Percentiles rank a stretch among this genome's conserved stretches.
These are phyloP conservation scores for Citropsis articulata DNA, from an alignment of 345 rosid species.

Conservation along the genomic window DNA sequence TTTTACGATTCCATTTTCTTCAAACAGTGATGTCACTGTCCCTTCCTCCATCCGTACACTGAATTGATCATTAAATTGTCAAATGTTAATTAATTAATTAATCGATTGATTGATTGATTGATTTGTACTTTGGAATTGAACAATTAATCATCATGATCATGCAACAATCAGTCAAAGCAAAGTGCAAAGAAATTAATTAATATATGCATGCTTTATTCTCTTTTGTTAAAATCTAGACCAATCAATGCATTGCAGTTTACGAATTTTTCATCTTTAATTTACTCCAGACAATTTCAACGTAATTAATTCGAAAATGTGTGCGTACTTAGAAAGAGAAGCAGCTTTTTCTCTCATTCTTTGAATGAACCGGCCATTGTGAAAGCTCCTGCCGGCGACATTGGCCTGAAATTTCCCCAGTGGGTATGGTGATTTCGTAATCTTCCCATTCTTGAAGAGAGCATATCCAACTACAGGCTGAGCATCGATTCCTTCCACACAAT, in stretches of 20 bases:
- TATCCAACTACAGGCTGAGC: neutral
- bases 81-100: too few species aligned
- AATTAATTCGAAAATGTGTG: too few species aligned
- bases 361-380: constrained; percentile 50
- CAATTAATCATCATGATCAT: too few species aligned
- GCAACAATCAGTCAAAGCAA: too few species aligned
- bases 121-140: too few species aligned
- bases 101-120: too few species aligned
- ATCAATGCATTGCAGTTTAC: too few species aligned
- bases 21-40: neutral
- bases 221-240: too few species aligned
- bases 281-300: too few species aligned
- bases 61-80: neutral
- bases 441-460: neutral
- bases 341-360: constrained; percentile 52
- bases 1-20: constrained; percentile 2
- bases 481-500: neutral
- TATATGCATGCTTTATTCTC: too few species aligned
- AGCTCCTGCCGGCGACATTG: constrained; percentile 36
- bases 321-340: constrained; percentile 43
- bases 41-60: constrained; percentile 4
- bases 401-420: neutral
- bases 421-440: neutral
- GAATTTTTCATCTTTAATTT: too few species aligned
- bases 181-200: too few species aligned